Conservation (phyloP, 768 basidiomycete genomes). For the Solioccasus polychromus region DNA sequence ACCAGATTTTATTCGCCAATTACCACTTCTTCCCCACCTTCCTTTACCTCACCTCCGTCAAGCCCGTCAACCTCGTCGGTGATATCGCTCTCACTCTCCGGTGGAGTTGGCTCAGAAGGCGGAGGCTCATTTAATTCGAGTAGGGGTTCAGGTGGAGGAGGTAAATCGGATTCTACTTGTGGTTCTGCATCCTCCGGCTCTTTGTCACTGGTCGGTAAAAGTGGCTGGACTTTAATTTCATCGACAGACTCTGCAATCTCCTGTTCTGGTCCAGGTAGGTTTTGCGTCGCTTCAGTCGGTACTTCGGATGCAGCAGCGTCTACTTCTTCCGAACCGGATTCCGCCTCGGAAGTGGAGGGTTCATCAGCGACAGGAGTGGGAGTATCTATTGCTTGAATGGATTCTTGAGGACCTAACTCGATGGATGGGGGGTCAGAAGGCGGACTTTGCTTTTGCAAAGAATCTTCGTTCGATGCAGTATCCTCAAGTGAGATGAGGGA, state of each 20-base stretch:
- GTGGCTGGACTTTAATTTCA: conserved; percentile 9
- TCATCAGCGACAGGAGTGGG: background rate
- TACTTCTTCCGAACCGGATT: conserved; percentile 9
- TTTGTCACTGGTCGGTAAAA: conserved; percentile 1
- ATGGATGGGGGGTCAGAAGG: conserved; percentile 1
- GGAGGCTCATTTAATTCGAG: conserved; percentile 31
- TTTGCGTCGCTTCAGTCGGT: conserved; percentile 3
- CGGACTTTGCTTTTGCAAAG: conserved; percentile 3
- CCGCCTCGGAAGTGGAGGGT: conserved; percentile 2
- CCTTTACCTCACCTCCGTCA: conserved; percentile 20
- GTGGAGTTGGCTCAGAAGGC: conserved; percentile 31
- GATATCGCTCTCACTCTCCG: conserved; percentile 35
- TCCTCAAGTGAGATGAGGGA: conserved; percentile 27
- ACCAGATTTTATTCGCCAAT: conserved; percentile 4
- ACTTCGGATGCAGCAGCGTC: conserved; percentile 1
- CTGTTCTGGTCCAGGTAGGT: conserved; percentile 4
- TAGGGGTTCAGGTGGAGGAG: conserved; percentile 2
- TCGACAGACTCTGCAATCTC: background rate
- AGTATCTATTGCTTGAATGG: background rate
- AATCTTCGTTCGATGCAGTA: background rate
- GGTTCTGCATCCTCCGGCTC: background rate
- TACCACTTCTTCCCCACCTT: conserved; percentile 13
- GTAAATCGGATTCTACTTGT: conserved; percentile 7
- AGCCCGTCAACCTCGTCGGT: conserved; percentile 27
- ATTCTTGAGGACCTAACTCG: conserved; percentile 12